Percentiles rank a stretch among this genome's conserved stretches.
Conservation (phyloP, 2,329 filamentous ascomycete genomes). For the Fusarium robinianum region DNA sequence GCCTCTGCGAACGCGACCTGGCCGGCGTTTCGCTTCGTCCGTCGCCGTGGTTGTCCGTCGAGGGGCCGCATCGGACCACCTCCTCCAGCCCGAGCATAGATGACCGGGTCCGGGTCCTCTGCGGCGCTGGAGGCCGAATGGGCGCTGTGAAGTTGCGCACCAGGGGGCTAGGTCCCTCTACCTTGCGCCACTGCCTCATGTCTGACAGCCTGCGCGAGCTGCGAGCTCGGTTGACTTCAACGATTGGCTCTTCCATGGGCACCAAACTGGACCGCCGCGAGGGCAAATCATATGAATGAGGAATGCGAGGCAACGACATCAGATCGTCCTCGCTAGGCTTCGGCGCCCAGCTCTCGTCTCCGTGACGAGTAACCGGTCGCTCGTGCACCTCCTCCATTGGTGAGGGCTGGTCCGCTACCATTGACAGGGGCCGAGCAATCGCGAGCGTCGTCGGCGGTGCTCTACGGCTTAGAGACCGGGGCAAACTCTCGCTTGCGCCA, state of each 20-base stretch:
- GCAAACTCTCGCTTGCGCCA: conserved; percentile 19
- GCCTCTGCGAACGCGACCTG: conserved; percentile 31
- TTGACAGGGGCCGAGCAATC: conserved; percentile 57
- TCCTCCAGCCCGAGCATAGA: conserved; percentile 24
- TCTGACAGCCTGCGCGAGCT: conserved; percentile 41
- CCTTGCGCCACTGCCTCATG: conserved; percentile 39
- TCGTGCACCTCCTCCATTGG: conserved; percentile 36
- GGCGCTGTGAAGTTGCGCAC: conserved; percentile 21
- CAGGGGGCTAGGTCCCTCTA: conserved; percentile 19
- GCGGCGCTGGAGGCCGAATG: conserved; percentile 18
- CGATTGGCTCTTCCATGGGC: conserved; percentile 18
- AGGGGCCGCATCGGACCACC: conserved; percentile 38
- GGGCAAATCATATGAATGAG: conserved; percentile 19
- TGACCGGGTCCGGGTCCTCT: conserved; percentile 30
- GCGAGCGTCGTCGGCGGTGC: conserved; percentile 51
- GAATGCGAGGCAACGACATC: conserved; percentile 19
- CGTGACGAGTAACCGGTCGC: conserved; percentile 39
- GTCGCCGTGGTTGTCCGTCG: conserved; percentile 39
- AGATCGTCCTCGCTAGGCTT: conserved; percentile 20
- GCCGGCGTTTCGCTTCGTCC: conserved; percentile 27
- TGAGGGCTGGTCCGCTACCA: conserved; percentile 59
- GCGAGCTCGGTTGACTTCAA: conserved; percentile 22
- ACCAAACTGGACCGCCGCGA: conserved; percentile 33
- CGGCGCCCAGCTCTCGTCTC: conserved; percentile 25
- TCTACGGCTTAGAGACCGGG: conserved; percentile 29